These are phyloP conservation scores for Fusarium sp. DNA, from an alignment of 2,329 filamentous ascomycete species.

Conservation along the genomic window DNA sequence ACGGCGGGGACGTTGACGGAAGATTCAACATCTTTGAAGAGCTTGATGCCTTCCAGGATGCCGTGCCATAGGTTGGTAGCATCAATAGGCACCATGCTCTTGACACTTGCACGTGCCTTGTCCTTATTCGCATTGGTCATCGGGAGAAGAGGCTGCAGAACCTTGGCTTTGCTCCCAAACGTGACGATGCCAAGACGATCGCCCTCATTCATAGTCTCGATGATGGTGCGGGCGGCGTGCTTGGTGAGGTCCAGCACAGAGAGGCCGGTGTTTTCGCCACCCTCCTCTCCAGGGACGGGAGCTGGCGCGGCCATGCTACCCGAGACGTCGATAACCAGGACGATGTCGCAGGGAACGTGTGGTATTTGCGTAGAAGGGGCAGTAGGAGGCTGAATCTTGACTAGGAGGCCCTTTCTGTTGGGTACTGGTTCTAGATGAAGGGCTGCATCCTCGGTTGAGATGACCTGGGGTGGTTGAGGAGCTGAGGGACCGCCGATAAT, in stretches of 20 bases:
- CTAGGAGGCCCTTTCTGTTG: slow-evolving; percentile 58
- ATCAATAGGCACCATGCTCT: slow-evolving; percentile 55
- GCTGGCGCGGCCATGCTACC: slow-evolving; percentile 68
- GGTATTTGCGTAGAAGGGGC: slow-evolving; percentile 48
- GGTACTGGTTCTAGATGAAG: slow-evolving; percentile 60
- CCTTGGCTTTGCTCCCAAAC: slow-evolving; percentile 61
- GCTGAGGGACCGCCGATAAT: background rate
- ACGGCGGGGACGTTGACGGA: slow-evolving; percentile 63
- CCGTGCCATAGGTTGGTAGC: slow-evolving; percentile 74
- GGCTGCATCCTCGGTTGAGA: slow-evolving; percentile 30
- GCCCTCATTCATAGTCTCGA: slow-evolving; percentile 68
- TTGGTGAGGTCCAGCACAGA: slow-evolving; percentile 73
- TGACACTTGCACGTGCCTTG: slow-evolving; percentile 59
- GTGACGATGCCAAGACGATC: slow-evolving; percentile 73
- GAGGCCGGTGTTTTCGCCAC: slow-evolving; percentile 66
- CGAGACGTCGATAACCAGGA: slow-evolving; percentile 75
- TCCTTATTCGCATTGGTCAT: slow-evolving; percentile 66
- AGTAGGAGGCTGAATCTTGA: slow-evolving; percentile 63
- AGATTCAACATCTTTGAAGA: slow-evolving; percentile 57
- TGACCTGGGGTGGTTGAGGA: slow-evolving; percentile 2
- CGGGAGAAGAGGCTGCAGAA: slow-evolving; percentile 62
- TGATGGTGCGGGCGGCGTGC: slow-evolving; percentile 71
- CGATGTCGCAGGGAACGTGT: slow-evolving; percentile 72
- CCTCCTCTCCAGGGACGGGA: slow-evolving; percentile 61
- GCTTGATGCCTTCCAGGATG: slow-evolving; percentile 64